A percentile compares a stretch with the other conserved stretches of the same genome.
These are phyloP conservation scores for Fragilaria radians DNA, from an alignment of 108 stramenopile genomes.

Conservation along the genomic window DNA sequence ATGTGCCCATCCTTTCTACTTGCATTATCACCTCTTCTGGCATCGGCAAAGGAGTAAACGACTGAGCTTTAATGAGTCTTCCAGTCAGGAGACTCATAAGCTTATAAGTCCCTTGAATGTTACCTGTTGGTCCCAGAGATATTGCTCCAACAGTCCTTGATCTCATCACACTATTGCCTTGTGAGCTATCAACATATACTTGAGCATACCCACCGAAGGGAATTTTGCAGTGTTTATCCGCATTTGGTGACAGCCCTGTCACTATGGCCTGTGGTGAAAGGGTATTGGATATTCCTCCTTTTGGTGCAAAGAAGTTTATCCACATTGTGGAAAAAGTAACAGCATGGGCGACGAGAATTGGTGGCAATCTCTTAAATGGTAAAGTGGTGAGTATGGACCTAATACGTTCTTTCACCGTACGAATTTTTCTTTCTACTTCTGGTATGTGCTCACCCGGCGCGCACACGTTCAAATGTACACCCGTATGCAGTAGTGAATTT, in stretches of 20 bases:
- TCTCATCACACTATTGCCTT: conserved; percentile 1
- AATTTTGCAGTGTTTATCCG: neutral
- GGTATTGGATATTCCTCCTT: neutral
- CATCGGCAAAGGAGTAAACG: neutral
- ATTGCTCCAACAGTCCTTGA: neutral
- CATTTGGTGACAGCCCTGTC: neutral
- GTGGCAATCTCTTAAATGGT: conserved; percentile 26
- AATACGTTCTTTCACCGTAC: conserved; percentile 22
- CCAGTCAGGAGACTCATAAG: neutral
- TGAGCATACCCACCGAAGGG: neutral
- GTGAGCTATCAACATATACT: neutral
- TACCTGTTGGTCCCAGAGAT: neutral
- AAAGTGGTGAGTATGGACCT: conserved; percentile 16
- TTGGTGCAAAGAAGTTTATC: conserved; percentile 7
- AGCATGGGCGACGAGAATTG: conserved; percentile 13
- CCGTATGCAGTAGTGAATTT: conserved; percentile 2
- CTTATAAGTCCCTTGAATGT: neutral
- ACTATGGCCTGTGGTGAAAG: neutral
- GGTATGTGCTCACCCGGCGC: conserved; percentile 37
- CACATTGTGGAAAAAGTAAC: conserved; percentile 7
- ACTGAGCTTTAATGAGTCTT: neutral
- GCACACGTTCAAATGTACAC: conserved; percentile 2
- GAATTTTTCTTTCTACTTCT: conserved; percentile 32
- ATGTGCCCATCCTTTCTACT: neutral
- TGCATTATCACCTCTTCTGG: neutral